Base-by-base conservation (phyloP, 768 basidiomycete genomes). In the Amanita thiersii region DNA sequence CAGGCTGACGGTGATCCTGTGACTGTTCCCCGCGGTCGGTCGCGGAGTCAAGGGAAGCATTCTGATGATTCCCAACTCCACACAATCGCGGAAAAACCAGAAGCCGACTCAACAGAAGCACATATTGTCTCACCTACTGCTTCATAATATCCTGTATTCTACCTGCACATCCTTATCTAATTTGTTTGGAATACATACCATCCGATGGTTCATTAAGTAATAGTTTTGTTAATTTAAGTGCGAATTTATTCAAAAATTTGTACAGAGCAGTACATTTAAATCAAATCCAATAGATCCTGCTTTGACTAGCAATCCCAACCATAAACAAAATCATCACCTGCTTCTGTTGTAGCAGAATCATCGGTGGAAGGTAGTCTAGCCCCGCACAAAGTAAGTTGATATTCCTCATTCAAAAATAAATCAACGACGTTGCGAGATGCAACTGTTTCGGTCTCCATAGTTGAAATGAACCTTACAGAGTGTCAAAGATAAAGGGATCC, bases 361-460 rank as follows among this genome's bases (percentile, higher is more conserved):
- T 36, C 51, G 24, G 52, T 37, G 15, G 37, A 34, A 14, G 51
- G 41, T 19, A 52, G 48, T 23, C 46, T 50, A 24, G 48, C 43
- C n/a, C 75, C 75, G 55, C 88, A 92, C 26, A 91, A 70, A n/a
- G 80, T 71, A 0, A 75, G 65, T 25, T 71, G 63, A 57, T 85
- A 91, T 52, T 81, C 73, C 23, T 90, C 84, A 24, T 75, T 70
- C 15, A 92, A 63, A 14, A 91, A 67, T 18, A 87, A 63, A 51
- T 90, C 88, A 35, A 89, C 86, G 28, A 84, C 70, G 56, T 93
- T 92, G 23, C 89, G 77, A 1, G 86, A 77, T 0, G 87, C 72
- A 23, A 94, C 58, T 0, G 87, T 90, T 61, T 92, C 81, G 0
- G 91, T 93, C 60, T 97, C 93, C 93, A 97, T 96, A 4, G 89